Evolutionary conservation across 2,329 filamentous ascomycete species (phyloP), one percentile per base, ranked within the genome.

Genomic region (Ambrosiella cleistominuta): DNA sequence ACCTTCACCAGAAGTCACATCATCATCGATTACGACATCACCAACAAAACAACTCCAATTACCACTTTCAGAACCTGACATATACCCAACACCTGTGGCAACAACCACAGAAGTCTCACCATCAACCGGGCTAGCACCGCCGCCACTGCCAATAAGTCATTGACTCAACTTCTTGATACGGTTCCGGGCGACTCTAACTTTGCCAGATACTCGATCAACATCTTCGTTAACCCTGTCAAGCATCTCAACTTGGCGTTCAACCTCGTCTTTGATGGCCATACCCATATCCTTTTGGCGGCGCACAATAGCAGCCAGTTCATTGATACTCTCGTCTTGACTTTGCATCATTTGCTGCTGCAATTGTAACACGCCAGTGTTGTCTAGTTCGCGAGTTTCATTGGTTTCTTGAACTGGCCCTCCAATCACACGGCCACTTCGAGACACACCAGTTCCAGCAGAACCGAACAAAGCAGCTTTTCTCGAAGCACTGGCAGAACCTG

Each of bases 271-370:
- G 65, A 93, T 90, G 59, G 81, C 77, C 52, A 87, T 72, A 0
- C 86, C 86, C 78, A 91, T 86, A 69, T 89, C 83, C 66, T 79
- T 83, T 72, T 91, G 84, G 60, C 84, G 73, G 53, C 81, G 73
- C 52, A 91, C 82, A 53, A 88, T 82, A 62, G 79, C 80, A 1
- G 79, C 76, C 58, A 93, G 70, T 63, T 80, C 75, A 15, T 85
- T 77, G 2, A 93, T 77, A 64, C 86, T 83, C 64, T 82, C 68
- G 63, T 93, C 87, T 66, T 94, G 87, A 63, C 86, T 81, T 57
- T 75, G 66, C 75, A 91, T 87, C 68, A 87, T 79, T 65, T 86
- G 77, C 64, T 80, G 75, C 68, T 93, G 87, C 61, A 93, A 69
- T 67, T 85, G 79, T 61, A 90, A 64, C 15, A 93, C 81, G 0